A percentile compares a stretch with the other conserved stretches of the same genome.
Conservation (phyloP, 306 rosid genomes). For the Ammopiptanthus mongolicus region DNA sequence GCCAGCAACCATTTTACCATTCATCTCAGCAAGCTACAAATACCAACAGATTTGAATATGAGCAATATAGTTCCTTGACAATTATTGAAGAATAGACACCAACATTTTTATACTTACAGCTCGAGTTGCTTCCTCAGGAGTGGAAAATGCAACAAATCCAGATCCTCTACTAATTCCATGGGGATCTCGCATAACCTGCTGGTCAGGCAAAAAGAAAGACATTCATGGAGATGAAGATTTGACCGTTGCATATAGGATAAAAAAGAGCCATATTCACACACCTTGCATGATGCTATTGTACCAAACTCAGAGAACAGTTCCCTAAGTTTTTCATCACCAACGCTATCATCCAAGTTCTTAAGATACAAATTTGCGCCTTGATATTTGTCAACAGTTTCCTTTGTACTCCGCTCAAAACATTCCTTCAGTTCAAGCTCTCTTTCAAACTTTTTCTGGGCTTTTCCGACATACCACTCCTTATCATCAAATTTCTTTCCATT, state of each 20-base stretch:
- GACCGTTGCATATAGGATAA: neutral
- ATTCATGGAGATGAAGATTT: neutral
- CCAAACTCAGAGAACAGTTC: constrained; percentile 38
- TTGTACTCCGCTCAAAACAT: constrained; percentile 32
- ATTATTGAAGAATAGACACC: neutral
- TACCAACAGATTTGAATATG: neutral
- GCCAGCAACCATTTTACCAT: constrained; percentile 36
- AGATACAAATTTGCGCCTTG: constrained; percentile 47
- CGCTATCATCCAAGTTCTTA: constrained; percentile 46
- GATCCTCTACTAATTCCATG: constrained; percentile 41
- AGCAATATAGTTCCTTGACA: neutral
- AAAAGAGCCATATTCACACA: neutral
- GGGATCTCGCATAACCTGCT: constrained; percentile 40
- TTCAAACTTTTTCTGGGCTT: constrained; percentile 40
- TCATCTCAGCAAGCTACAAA: constrained; percentile 42
- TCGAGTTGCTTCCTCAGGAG: constrained; percentile 43
- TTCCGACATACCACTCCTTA: constrained; percentile 56
- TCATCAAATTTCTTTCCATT: constrained; percentile 40
- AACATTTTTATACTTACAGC: constrained; percentile 34
- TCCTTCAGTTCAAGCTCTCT: constrained; percentile 48
- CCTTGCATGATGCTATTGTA: constrained; percentile 45
- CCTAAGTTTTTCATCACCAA: constrained; percentile 41
- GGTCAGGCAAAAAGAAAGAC: neutral
- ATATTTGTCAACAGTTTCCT: constrained; percentile 35
- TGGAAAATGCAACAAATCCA: constrained; percentile 49